phyloP scores from a whole-genome alignment of 169 alveolate genomes.

The Eimeria brunetti region DNA sequence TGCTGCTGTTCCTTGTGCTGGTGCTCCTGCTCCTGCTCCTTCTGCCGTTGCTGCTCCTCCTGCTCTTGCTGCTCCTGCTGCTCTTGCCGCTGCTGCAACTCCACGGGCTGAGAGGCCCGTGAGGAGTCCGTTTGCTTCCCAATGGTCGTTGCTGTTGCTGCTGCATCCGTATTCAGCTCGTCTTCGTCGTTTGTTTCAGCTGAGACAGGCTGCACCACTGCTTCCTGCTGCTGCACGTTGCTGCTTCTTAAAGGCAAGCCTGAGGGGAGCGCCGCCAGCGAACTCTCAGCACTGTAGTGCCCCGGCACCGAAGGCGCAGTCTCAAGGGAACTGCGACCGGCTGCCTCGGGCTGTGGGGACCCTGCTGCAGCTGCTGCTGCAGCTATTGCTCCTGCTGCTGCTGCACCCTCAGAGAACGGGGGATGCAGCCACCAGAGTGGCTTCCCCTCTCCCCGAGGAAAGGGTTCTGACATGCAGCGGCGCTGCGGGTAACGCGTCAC shows the following conservation, averaged over 20 bases:
- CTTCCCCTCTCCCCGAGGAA: background rate
- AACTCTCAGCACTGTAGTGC: background rate
- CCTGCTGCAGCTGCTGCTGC: background rate
- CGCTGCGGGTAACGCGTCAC: background rate
- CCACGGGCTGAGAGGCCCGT: background rate
- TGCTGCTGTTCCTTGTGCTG: slow-evolving; percentile 45
- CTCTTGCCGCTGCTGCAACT: background rate
- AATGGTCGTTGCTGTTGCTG: background rate
- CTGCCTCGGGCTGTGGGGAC: background rate
- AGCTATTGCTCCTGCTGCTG: background rate
- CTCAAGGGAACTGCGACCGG: background rate
- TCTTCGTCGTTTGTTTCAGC: background rate
- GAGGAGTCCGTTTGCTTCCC: too few species aligned
- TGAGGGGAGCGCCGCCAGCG: background rate
- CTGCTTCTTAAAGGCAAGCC: too few species aligned
- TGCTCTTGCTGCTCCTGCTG: too few species aligned
- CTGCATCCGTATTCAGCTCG: background rate
- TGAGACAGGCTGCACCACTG: background rate
- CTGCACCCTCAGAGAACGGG: background rate
- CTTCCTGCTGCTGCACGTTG: background rate
- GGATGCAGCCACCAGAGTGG: background rate
- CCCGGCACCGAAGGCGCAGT: background rate
- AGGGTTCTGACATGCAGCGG: slow-evolving; percentile 61
- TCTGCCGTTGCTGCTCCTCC: background rate
- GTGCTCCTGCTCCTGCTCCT: slow-evolving; percentile 8